A percentile compares a stretch with the other conserved stretches of the same genome.
Conservation (phyloP, 2,329 filamentous ascomycete species). For the Cytospora paraplurivora region DNA sequence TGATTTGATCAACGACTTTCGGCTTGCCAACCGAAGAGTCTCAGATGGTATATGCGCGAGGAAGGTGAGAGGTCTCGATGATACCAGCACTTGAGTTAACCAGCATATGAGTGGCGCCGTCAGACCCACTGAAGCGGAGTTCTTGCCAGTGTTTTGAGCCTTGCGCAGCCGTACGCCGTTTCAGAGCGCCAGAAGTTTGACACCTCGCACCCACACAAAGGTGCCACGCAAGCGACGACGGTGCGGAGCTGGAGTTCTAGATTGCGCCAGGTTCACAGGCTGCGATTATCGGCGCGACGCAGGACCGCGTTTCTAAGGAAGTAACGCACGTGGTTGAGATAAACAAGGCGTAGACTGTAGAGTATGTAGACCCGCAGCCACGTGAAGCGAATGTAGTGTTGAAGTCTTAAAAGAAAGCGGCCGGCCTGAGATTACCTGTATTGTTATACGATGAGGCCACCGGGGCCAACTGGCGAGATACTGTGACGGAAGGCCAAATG, state of each 20-base stretch:
- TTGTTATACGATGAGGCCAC: background rate
- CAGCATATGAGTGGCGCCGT: background rate
- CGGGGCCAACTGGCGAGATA: slow-evolving; percentile 3
- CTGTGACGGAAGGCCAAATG: background rate
- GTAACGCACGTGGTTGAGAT: slow-evolving; percentile 5
- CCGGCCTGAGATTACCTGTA: slow-evolving; percentile 7
- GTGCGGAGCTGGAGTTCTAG: slow-evolving; percentile 1
- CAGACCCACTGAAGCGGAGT: slow-evolving; percentile 1
- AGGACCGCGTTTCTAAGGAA: slow-evolving; percentile 10
- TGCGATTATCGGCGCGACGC: slow-evolving; percentile 16
- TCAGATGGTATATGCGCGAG: background rate
- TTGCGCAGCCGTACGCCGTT: slow-evolving; percentile 2
- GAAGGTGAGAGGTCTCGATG: slow-evolving; percentile 3
- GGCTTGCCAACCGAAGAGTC: background rate
- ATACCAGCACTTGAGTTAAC: background rate
- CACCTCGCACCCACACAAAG: slow-evolving; percentile 9
- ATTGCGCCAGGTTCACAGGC: slow-evolving; percentile 7
- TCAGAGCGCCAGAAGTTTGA: background rate
- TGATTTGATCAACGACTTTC: background rate
- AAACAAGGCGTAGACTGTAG: background rate
- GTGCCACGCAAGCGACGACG: slow-evolving; percentile 13
- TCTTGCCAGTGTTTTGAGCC: background rate
- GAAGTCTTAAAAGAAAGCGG: background rate
- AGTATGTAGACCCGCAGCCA: background rate
- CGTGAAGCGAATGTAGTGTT: background rate